Conservation (phyloP, 768 basidiomycete species). For the Phlegmacium glaucopus region DNA sequence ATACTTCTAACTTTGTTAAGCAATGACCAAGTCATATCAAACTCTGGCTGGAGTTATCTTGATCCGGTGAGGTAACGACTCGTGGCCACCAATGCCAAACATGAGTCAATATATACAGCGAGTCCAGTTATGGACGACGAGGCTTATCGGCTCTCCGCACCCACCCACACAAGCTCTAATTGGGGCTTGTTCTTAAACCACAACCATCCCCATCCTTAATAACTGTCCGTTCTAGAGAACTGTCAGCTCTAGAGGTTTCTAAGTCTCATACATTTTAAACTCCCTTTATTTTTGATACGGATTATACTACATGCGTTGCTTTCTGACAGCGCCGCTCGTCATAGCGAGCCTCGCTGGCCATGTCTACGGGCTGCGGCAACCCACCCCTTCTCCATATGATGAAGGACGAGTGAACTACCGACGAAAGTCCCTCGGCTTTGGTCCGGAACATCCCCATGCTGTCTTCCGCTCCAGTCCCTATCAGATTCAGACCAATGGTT, state of each 20-base stretch:
- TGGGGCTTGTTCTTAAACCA: slow-evolving; percentile 21
- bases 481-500: slow-evolving; percentile 41
- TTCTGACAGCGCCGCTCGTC: slow-evolving; percentile 59
- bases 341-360: slow-evolving; percentile 58
- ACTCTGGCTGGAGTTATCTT: no score
- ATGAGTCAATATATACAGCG: slow-evolving; percentile 6
- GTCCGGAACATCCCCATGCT: slow-evolving; percentile 74
- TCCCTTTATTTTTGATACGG: slow-evolving; percentile 7
- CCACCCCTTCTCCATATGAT: slow-evolving; percentile 17
- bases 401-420: slow-evolving; percentile 40
- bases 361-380: slow-evolving; percentile 43
- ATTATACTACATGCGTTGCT: slow-evolving; percentile 50
- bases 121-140: slow-evolving; percentile 5
- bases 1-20: no score
- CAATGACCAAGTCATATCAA: no score
- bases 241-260: slow-evolving; percentile 5
- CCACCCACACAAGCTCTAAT: slow-evolving; percentile 15
- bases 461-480: slow-evolving; percentile 53
- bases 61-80: no score
- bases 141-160: slow-evolving; percentile 15
- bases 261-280: slow-evolving; percentile 14
- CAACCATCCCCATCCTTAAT: slow-evolving; percentile 10
- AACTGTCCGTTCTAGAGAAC: neutral
- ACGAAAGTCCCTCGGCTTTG: slow-evolving; percentile 90
- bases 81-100: slow-evolving; percentile 16